Conservation (phyloP, 805 yeast genomes). For the Saturnispora gosingensis region DNA sequence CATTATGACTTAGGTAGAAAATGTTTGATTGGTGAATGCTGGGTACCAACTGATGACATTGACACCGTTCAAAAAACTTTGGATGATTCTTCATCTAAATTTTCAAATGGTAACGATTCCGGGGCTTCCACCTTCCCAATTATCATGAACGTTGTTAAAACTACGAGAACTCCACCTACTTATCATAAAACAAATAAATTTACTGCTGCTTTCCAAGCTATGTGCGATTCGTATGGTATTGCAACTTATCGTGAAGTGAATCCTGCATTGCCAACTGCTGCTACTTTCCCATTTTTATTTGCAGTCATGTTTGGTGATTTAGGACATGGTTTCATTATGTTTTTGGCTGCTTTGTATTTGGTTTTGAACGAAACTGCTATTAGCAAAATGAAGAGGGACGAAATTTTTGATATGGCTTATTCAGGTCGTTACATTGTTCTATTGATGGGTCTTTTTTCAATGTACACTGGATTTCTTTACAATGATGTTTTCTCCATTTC, state of each 20-base stretch:
- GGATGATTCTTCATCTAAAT: conserved; percentile 29
- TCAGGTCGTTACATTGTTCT: conserved; percentile 84
- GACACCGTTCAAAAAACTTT: conserved; percentile 36
- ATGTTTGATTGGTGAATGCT: conserved; percentile 64
- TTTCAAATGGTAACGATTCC: conserved; percentile 13
- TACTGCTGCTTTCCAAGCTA: conserved; percentile 84
- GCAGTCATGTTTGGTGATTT: conserved; percentile 99
- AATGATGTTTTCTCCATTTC: conserved; percentile 91
- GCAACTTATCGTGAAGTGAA: conserved; percentile 92
- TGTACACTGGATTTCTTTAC: conserved; percentile 90
- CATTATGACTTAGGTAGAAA: conserved; percentile 59
- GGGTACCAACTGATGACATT: conserved; percentile 57
- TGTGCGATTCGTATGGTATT: conserved; percentile 92
- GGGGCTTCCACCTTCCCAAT: conserved; percentile 22
- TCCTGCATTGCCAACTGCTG: conserved; percentile 89
- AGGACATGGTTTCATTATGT: conserved; percentile 87
- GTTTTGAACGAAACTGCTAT: conserved; percentile 69
- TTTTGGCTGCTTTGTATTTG: conserved; percentile 60
- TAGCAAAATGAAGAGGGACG: conserved; percentile 67
- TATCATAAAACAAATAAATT: conserved; percentile 91
- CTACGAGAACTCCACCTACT: conserved; percentile 89
- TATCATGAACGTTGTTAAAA: conserved; percentile 47
- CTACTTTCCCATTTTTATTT: conserved; percentile 97
- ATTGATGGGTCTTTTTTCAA: conserved; percentile 90
- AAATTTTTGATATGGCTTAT: conserved; percentile 94